Evolutionary conservation across 2,329 filamentous ascomycete genomes (phyloP).

Genomic region (Bipolaris victoriae): DNA sequence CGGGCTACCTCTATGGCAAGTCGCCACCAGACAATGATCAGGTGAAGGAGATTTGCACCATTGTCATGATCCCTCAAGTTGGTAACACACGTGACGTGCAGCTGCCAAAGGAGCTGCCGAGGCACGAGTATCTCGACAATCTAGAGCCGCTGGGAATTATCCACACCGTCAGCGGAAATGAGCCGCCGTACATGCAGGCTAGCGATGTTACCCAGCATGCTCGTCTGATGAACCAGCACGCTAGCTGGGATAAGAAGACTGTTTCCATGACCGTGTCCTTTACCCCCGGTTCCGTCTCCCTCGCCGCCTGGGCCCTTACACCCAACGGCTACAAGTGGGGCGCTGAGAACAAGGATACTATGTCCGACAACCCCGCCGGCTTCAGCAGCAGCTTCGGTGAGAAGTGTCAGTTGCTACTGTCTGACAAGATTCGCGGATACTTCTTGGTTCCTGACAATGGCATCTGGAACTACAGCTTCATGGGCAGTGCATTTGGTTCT

Average conservation of each 20-base stretch:
- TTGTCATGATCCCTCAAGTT: conserved; percentile 97
- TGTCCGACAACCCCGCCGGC: conserved; percentile 90
- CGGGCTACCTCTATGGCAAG: conserved; percentile 91
- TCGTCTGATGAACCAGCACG: conserved; percentile 82
- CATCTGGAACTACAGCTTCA: conserved; percentile 98
- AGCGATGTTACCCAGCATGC: conserved; percentile 94
- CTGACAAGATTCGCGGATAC: conserved; percentile 91
- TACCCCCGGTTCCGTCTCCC: conserved; percentile 92
- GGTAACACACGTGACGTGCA: conserved; percentile 92
- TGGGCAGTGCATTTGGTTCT: conserved; percentile 85
- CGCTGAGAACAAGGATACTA: conserved; percentile 89
- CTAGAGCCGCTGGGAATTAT: conserved; percentile 94
- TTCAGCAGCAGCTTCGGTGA: conserved; percentile 92
- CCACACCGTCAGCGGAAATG: conserved; percentile 92
- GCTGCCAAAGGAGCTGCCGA: conserved; percentile 84
- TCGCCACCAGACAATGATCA: conserved; percentile 94
- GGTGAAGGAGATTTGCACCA: conserved; percentile 95
- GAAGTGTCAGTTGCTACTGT: conserved; percentile 92
- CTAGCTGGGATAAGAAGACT: conserved; percentile 84
- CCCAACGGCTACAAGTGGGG: conserved; percentile 96
- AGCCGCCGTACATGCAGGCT: conserved; percentile 95
- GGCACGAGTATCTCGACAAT: conserved; percentile 85
- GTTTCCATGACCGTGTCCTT: conserved; percentile 96
- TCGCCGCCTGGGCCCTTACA: conserved; percentile 91
- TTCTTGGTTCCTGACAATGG: conserved; percentile 92